Evolutionary conservation across 805 yeast species (phyloP), one percentile per base, ranked within the genome.

Genomic region (Barnettozyma populi): DNA sequence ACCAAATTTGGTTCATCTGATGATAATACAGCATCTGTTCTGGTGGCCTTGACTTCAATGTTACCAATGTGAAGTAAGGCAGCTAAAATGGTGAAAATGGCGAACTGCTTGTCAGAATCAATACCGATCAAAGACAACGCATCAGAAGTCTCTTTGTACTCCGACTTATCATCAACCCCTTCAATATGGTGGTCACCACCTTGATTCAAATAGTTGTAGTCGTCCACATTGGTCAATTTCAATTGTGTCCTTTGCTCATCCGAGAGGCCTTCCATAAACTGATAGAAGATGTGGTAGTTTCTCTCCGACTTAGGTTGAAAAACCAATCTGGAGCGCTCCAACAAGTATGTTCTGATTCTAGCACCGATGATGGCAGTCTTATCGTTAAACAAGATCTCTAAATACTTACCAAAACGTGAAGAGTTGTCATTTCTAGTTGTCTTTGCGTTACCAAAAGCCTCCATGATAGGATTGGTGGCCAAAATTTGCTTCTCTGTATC

Each of bases 401-500:
- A 74, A 65, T 92, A 92, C 67, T 92, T 92, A 62, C 99, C 99
- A 63, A 94, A 95, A 67, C 99, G 84, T 23, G 98, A 92, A 25
- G 98, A 94, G 69, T 92, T 92, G 70, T 92, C 97, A 65, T 92
- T 92, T 73, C 99, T 83, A 18, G 96, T 85, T 2, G 99, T 92
- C 64, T 92, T 92, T 7, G 99, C 98, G 67, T 95, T 94, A 73
- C 99, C 99, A 68, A 94, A 94, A 0, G 98, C 94, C 70, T 94
- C 99, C 84, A 94, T 86, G 58, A 94, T 85, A 3, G 98, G 98
- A 64, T 92, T 92, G 0, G 98, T 94, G 13, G 99, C 98, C 60
- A 92, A 76, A 48, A 92, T 92, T 69, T 88, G 96, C 62, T 86
- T 86, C 69, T 92, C 99, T 24, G 92, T 92, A 52, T 84, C 86